Evolutionary conservation across 495 filamentous ascomycete species (phyloP).

Genomic region (Xylaria curta): DNA sequence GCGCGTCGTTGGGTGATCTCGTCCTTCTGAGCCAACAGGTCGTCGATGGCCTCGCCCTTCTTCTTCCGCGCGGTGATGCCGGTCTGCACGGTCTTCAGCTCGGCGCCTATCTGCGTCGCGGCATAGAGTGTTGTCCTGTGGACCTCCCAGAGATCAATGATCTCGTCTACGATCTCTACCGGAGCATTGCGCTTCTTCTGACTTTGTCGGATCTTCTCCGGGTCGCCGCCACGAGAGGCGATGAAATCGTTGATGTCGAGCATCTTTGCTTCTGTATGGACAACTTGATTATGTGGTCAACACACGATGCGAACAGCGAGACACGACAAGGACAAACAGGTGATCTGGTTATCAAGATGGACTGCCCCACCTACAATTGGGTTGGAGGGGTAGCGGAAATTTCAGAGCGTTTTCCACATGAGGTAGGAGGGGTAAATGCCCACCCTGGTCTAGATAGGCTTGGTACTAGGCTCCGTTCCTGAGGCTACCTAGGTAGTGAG

Average conservation of each 20-base stretch:
- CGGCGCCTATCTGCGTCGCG: conserved; percentile 76
- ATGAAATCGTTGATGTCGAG: conserved; percentile 85
- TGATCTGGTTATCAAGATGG: background rate
- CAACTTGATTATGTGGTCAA: background rate
- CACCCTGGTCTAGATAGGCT: background rate
- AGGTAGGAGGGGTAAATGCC: conserved; percentile 13
- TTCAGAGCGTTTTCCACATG: conserved; percentile 4
- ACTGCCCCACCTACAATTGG: conserved; percentile 20
- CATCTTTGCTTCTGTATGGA: conserved; percentile 59
- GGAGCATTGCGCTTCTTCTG: conserved; percentile 81
- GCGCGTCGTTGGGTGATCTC: conserved; percentile 81
- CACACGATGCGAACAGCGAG: background rate
- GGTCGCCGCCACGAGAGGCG: conserved; percentile 85
- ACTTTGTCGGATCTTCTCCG: conserved; percentile 85
- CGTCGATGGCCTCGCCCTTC: conserved; percentile 71
- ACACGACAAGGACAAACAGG: background rate
- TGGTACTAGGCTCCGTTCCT: background rate
- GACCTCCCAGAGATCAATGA: conserved; percentile 86
- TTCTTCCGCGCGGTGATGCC: conserved; percentile 93
- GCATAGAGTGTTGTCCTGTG: conserved; percentile 76
- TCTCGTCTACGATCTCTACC: conserved; percentile 85
- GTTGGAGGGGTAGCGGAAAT: conserved; percentile 24
- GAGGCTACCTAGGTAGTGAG: background rate
- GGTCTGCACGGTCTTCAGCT: conserved; percentile 88
- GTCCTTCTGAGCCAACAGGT: conserved; percentile 75